phyloP scores from a whole-genome alignment of 164 flowering plant species.

The Paratinospora sagittata region DNA sequence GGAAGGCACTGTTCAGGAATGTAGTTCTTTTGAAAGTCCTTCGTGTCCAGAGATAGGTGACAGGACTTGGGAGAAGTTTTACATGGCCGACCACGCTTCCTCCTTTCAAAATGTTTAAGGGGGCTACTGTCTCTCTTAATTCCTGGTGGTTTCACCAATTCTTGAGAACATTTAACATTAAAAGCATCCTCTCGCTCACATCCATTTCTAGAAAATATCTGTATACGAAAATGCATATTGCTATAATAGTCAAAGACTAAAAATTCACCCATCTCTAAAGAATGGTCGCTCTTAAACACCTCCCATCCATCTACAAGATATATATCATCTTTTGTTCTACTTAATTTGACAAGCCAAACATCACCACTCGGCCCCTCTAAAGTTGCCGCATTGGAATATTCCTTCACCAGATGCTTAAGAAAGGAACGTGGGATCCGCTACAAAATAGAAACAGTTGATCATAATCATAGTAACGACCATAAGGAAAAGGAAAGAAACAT shows the following conservation, averaged over 20 bases:
- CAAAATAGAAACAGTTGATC: conserved; percentile 2
- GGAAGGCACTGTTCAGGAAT: neutral
- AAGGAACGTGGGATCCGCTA: neutral
- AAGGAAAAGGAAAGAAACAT: too few species aligned
- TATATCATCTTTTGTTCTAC: conserved; percentile 1
- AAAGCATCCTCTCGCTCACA: conserved; percentile 12
- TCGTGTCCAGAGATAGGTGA: neutral
- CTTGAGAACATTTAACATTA: neutral
- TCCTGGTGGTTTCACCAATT: neutral
- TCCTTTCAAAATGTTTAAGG: neutral
- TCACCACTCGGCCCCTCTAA: conserved; percentile 10
- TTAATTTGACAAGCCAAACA: neutral
- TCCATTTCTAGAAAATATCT: conserved; percentile 18
- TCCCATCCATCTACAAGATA: conserved; percentile 7
- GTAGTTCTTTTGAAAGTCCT: neutral
- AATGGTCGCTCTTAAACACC: conserved; percentile 13
- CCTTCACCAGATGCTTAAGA: neutral
- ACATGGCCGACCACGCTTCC: neutral
- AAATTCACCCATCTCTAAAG: conserved; percentile 11
- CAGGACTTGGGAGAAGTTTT: neutral
- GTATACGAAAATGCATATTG: conserved; percentile 14
- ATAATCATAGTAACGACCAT: neutral
- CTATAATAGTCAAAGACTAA: conserved; percentile 24
- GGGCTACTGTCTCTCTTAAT: neutral
- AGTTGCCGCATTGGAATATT: neutral